phyloP scores from a whole-genome alignment of 2,329 filamentous ascomycete species.

The Fusarium sp. region DNA sequence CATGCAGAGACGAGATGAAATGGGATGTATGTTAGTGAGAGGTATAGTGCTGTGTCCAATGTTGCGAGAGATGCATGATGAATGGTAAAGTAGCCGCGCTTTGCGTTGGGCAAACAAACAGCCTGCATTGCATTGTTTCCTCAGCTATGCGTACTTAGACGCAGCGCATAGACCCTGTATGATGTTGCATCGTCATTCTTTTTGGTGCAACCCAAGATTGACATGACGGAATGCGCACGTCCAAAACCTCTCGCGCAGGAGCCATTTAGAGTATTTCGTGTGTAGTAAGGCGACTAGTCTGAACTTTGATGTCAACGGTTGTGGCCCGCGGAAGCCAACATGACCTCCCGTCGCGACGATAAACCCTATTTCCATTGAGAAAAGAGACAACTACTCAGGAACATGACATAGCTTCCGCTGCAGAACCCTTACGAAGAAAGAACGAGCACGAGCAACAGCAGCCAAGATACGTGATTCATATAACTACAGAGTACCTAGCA shows the following conservation, averaged over 20 bases:
- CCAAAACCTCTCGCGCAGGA: not conserved
- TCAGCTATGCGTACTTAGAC: not conserved
- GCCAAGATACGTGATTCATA: not conserved
- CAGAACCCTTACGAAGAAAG: not conserved
- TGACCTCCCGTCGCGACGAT: not conserved
- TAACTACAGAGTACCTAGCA: too few relatives aligned
- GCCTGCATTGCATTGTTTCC: not conserved
- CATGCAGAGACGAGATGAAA: not conserved
- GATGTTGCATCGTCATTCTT: not conserved
- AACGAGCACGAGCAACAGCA: not conserved
- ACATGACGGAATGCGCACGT: conserved; percentile 12
- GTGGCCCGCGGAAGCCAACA: not conserved
- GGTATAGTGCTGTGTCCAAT: not conserved
- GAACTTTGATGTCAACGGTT: conserved; percentile 19
- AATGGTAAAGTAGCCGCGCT: conserved; percentile 33
- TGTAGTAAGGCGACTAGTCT: conserved; percentile 21
- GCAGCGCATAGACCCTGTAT: conserved; percentile 18
- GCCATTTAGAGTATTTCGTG: conserved; percentile 13
- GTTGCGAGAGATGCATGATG: not conserved
- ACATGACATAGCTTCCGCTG: not conserved
- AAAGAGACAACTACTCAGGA: conserved; percentile 42
- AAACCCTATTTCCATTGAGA: conserved; percentile 13
- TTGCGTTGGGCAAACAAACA: conserved; percentile 17
- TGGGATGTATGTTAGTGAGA: conserved; percentile 14
- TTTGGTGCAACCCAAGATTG: not conserved